Percentiles rank a stretch among this genome's conserved stretches.
These are phyloP conservation scores for Aechmea fasciata DNA, from an alignment of 176 grass and related monocot genomes.

Conservation along the genomic window DNA sequence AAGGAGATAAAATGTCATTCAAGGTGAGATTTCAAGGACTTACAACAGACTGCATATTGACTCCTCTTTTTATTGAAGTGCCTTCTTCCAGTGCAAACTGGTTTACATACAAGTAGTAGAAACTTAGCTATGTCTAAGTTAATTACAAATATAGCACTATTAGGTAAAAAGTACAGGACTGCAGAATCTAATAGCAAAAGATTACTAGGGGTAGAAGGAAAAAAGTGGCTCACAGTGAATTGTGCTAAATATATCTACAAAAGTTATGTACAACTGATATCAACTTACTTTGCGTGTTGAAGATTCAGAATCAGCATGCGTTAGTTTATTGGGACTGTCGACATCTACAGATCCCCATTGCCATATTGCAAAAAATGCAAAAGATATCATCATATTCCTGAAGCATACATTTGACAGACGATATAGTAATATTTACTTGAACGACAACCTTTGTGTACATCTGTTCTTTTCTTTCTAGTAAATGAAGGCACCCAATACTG, in stretches of 20 bases:
- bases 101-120: background rate
- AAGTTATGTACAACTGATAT: no score
- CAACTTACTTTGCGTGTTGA: background rate
- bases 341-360: background rate
- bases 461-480: slow-evolving; percentile 31
- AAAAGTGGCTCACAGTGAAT: no score
- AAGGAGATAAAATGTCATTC: background rate
- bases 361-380: background rate
- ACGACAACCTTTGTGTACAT: slow-evolving; percentile 23
- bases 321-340: background rate
- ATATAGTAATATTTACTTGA: slow-evolving; percentile 29
- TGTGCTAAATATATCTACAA: no score
- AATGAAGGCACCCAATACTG: slow-evolving; percentile 38
- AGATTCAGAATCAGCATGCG: background rate
- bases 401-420: background rate
- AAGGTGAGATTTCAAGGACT: background rate
- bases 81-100: background rate
- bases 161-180: no score
- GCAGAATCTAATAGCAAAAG: no score
- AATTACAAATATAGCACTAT: no score
- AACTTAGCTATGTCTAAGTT: no score
- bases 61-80: background rate
- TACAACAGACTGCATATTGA: slow-evolving; percentile 2
- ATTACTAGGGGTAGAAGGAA: no score
- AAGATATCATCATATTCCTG: background rate